Evolutionary conservation across 176 grass and related monocot genomes (phyloP).

Genomic region (Eremochloa ophiuroides): DNA sequence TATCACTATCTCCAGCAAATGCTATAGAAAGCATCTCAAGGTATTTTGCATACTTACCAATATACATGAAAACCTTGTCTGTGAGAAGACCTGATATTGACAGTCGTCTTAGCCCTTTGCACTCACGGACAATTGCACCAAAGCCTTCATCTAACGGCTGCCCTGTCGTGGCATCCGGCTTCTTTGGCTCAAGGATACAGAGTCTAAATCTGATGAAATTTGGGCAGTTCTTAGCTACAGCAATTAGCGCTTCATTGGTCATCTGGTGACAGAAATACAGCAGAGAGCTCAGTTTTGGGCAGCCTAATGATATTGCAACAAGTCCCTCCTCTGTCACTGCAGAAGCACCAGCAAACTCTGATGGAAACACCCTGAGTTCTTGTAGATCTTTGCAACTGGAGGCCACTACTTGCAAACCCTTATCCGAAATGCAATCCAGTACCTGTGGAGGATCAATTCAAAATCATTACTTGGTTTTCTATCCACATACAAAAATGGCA

Average conservation of each 20-base stretch:
- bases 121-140: constrained; percentile 67
- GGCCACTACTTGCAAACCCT: constrained; percentile 73
- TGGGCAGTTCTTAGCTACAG: constrained; percentile 70
- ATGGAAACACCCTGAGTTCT: constrained; percentile 88
- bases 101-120: constrained; percentile 52
- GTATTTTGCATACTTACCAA: constrained; percentile 56
- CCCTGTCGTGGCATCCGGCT: constrained; percentile 59
- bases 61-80: constrained; percentile 73
- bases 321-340: constrained; percentile 76
- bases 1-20: constrained; percentile 77
- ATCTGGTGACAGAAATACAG: constrained; percentile 89
- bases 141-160: constrained; percentile 74
- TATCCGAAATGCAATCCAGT: constrained; percentile 72
- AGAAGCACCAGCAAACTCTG: constrained; percentile 49
- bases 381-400: constrained; percentile 73
- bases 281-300: constrained; percentile 61
- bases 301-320: constrained; percentile 77
- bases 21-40: constrained; percentile 92
- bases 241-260: constrained; percentile 78
- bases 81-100: constrained; percentile 76
- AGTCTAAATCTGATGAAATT: constrained; percentile 79
- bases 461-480: neutral
- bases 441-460: constrained; percentile 45
- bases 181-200: constrained; percentile 64
- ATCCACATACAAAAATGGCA: neutral